Evolutionary conservation across 2,329 filamentous ascomycete genomes (phyloP).

Genomic region (Thermochaetoides dissita): DNA sequence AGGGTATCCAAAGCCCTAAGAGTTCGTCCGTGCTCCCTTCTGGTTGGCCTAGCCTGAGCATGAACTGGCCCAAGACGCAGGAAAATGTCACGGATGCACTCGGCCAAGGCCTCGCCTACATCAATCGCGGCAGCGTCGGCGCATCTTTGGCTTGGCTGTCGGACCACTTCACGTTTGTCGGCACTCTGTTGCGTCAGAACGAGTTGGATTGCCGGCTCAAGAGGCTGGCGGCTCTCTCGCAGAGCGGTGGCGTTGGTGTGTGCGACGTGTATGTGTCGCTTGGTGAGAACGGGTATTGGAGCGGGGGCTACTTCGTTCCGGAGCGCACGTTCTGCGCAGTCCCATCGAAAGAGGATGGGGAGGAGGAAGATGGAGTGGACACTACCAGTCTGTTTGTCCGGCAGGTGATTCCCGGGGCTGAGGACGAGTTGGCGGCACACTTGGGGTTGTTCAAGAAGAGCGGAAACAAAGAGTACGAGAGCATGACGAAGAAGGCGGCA

Average conservation of each 20-base stretch:
- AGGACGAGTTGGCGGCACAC: conserved; percentile 62
- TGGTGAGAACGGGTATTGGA: conserved; percentile 54
- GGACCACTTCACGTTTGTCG: conserved; percentile 75
- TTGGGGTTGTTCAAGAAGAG: conserved; percentile 49
- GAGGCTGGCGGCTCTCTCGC: conserved; percentile 26
- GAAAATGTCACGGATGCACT: conserved; percentile 33
- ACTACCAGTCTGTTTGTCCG: conserved; percentile 31
- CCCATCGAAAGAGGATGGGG: conserved; percentile 29
- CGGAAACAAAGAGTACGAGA: conserved; percentile 49
- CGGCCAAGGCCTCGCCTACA: conserved; percentile 40
- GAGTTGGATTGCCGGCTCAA: conserved; percentile 57
- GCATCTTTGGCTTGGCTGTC: conserved; percentile 65
- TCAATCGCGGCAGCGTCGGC: conserved; percentile 45
- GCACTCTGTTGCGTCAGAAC: conserved; percentile 58
- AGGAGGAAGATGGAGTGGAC: conserved; percentile 11
- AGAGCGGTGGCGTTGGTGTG: conserved; percentile 46
- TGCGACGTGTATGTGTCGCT: conserved; percentile 65
- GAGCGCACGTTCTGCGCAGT: conserved; percentile 72
- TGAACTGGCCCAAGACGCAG: conserved; percentile 23
- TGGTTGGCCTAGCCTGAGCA: neutral
- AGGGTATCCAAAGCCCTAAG: too few species aligned
- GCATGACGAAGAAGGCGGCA: conserved; percentile 45
- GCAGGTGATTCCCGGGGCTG: conserved; percentile 47
- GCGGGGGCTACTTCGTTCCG: conserved; percentile 43
- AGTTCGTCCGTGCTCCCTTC: too few species aligned